Conservation (phyloP, 2,329 filamentous ascomycete genomes). For the Phialophora tarda region DNA sequence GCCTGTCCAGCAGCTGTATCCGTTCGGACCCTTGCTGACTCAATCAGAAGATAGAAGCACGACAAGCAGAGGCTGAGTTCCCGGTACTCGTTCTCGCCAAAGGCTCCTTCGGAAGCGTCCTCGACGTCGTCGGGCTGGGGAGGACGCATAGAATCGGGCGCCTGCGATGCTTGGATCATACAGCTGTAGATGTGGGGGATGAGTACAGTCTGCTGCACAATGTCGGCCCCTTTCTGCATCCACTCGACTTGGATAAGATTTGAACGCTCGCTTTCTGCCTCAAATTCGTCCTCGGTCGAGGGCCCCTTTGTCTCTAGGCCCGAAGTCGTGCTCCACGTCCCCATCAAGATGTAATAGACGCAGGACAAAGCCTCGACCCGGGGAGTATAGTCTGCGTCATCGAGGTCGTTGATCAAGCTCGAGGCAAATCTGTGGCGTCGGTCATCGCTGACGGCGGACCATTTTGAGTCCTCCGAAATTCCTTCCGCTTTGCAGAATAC, state of each 20-base stretch:
- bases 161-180: slow-evolving; percentile 49
- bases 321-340: slow-evolving; percentile 73
- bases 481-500: slow-evolving; percentile 53
- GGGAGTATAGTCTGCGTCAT: slow-evolving; percentile 47
- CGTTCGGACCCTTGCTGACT: slow-evolving; percentile 35
- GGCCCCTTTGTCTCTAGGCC: slow-evolving; percentile 45
- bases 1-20: slow-evolving; percentile 23
- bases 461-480: slow-evolving; percentile 59
- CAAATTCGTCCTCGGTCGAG: slow-evolving; percentile 41
- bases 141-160: slow-evolving; percentile 38
- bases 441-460: slow-evolving; percentile 69
- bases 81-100: slow-evolving; percentile 37
- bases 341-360: slow-evolving; percentile 64
- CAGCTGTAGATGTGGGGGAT: slow-evolving; percentile 47
- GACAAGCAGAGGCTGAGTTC: slow-evolving; percentile 39
- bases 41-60: slow-evolving; percentile 38
- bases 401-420: slow-evolving; percentile 47
- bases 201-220: slow-evolving; percentile 47
- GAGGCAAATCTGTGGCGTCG: slow-evolving; percentile 51
- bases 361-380: slow-evolving; percentile 55
- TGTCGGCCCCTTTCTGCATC: slow-evolving; percentile 51
- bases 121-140: slow-evolving; percentile 19
- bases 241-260: slow-evolving; percentile 55
- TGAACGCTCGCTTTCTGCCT: slow-evolving; percentile 52
- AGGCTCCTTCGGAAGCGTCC: slow-evolving; percentile 31